Percentiles rank a stretch among this genome's conserved stretches.
Evolutionary conservation across 441 rosid genomes (phyloP).

Genomic region (Omphalea diandra): DNA sequence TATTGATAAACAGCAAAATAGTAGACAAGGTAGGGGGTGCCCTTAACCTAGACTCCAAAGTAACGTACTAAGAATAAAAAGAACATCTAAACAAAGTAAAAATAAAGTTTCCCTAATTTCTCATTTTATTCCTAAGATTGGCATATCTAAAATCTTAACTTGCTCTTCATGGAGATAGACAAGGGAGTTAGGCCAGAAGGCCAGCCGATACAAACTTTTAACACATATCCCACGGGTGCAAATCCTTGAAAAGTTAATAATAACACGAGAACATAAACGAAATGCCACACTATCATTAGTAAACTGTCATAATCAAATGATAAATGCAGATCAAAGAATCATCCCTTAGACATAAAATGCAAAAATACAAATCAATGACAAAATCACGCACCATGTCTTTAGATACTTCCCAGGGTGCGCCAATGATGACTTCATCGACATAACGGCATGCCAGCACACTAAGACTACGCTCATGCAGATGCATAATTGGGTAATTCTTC

Average conservation of each 20-base stretch:
- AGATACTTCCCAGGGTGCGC: slow-evolving; percentile 96
- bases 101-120: too few species aligned
- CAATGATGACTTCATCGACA: slow-evolving; percentile 97
- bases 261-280: not conserved
- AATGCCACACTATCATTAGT: not conserved
- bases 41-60: too few species aligned
- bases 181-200: too few species aligned
- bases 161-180: too few species aligned
- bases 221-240: not conserved
- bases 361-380: not conserved
- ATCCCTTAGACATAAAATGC: not conserved
- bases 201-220: too few species aligned
- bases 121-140: too few species aligned
- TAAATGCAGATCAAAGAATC: not conserved
- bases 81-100: too few species aligned
- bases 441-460: slow-evolving; percentile 92
- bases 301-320: not conserved
- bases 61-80: too few species aligned
- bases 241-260: not conserved
- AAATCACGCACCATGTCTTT: slow-evolving; percentile 71
- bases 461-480: slow-evolving; percentile 89
- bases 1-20: too few species aligned
- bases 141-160: too few species aligned
- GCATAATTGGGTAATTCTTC: slow-evolving; percentile 74
- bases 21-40: too few species aligned